phyloP scores from a whole-genome alignment of 352 stramenopile genomes.

The Pythium monospermum region DNA sequence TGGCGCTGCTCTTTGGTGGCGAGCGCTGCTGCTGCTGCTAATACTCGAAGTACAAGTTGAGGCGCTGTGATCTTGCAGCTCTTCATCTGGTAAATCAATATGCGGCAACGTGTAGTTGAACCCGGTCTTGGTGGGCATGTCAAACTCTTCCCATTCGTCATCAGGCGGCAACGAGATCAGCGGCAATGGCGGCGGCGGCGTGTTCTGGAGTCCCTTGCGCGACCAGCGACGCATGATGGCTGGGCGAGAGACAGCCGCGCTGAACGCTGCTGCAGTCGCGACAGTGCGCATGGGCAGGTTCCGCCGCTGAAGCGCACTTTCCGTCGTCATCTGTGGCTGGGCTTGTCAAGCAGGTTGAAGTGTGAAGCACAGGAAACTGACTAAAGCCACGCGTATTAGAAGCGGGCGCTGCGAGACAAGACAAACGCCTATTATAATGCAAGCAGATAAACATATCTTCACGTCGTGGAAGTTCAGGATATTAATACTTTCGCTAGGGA shows the following conservation, averaged over 20 bases:
- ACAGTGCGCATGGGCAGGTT: constrained; percentile 10
- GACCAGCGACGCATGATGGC: constrained; percentile 44
- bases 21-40: no score
- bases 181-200: constrained; percentile 51
- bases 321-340: not conserved
- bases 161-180: constrained; percentile 62
- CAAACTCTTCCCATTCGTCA: constrained; percentile 65
- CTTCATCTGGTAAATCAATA: constrained; percentile 33
- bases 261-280: constrained; percentile 10
- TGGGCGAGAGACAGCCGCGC: not conserved
- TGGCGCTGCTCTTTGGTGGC: not conserved
- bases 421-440: no score
- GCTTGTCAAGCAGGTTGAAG: constrained; percentile 1
- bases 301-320: not conserved
- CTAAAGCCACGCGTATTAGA: not conserved
- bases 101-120: constrained; percentile 53
- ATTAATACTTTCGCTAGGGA: no score
- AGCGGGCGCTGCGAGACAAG: no score
- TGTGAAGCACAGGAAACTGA: not conserved
- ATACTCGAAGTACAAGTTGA: no score
- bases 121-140: constrained; percentile 47
- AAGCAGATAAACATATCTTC: no score
- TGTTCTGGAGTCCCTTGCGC: constrained; percentile 29
- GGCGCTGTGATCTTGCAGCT: constrained; percentile 20
- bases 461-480: no score